Evolutionary conservation across 208 protist genomes (phyloP).

Genomic region (Trypanosoma vivax): DNA sequence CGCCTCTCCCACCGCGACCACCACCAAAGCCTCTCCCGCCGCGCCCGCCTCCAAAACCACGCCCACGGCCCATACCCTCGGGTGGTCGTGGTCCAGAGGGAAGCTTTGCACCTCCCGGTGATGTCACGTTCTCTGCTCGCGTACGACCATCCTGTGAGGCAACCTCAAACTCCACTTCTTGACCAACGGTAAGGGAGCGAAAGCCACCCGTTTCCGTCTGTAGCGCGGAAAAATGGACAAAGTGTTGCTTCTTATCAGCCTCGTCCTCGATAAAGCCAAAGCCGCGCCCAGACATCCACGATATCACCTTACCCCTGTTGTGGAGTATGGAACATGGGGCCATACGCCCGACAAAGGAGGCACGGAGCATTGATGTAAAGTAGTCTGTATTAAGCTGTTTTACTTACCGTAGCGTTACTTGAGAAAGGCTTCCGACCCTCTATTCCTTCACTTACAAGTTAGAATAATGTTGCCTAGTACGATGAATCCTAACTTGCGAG

Average conservation of each 20-base stretch:
- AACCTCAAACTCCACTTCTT: constrained; percentile 90
- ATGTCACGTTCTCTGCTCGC: constrained; percentile 85
- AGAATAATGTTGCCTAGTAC: no score
- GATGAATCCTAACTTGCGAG: no score
- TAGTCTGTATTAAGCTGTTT: constrained; percentile 6
- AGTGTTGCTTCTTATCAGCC: constrained; percentile 87
- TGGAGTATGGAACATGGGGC: constrained; percentile 54
- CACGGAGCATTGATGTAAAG: constrained; percentile 58
- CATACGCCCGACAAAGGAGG: constrained; percentile 36
- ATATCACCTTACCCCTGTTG: constrained; percentile 85
- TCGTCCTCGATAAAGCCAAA: constrained; percentile 90
- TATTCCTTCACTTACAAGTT: no score
- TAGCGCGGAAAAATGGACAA: constrained; percentile 88
- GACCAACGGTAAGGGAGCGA: constrained; percentile 71
- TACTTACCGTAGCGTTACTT: constrained; percentile 1
- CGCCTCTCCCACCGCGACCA: constrained; percentile 9
- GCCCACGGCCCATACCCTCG: constrained; percentile 35
- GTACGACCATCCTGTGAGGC: constrained; percentile 80
- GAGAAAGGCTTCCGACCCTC: background rate
- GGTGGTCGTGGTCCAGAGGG: constrained; percentile 73
- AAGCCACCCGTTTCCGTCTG: constrained; percentile 87
- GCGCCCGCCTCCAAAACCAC: constrained; percentile 26
- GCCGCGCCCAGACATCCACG: constrained; percentile 84
- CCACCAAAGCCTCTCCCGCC: constrained; percentile 26
- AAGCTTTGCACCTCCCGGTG: constrained; percentile 68